Percentiles rank a stretch among this genome's conserved stretches.
These are phyloP conservation scores for Chlorociboria aeruginascens DNA, from an alignment of 495 filamentous ascomycete species.

Conservation along the genomic window DNA sequence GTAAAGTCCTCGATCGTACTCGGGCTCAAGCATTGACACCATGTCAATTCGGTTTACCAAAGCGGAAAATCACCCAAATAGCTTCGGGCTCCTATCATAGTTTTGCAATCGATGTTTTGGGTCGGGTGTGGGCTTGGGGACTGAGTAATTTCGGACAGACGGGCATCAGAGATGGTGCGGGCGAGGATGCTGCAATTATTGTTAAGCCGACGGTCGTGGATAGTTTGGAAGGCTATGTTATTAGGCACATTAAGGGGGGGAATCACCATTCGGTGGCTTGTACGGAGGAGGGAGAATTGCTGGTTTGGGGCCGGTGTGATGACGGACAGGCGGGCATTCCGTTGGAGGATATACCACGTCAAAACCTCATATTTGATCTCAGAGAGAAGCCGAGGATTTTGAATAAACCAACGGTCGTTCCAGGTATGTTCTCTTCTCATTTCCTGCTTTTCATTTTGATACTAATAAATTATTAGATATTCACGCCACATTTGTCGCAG, in stretches of 20 bases:
- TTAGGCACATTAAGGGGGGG: conserved; percentile 47
- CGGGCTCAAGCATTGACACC: conserved; percentile 37
- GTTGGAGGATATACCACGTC: conserved; percentile 31
- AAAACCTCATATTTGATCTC: conserved; percentile 48
- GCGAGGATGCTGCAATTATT: conserved; percentile 48
- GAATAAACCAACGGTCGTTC: conserved; percentile 33
- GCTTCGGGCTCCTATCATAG: conserved; percentile 53
- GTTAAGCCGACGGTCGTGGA: conserved; percentile 37
- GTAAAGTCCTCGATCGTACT: conserved; percentile 45
- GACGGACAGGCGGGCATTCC: conserved; percentile 48
- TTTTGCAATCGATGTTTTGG: conserved; percentile 65
- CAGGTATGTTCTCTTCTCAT: conserved; percentile 3
- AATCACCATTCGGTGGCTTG: conserved; percentile 54
- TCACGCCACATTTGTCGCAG: conserved; percentile 25
- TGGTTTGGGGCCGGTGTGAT: conserved; percentile 62
- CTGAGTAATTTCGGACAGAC: conserved; percentile 79
- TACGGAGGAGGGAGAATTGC: conserved; percentile 44
- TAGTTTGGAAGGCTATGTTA: conserved; percentile 37
- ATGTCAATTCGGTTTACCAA: conserved; percentile 51
- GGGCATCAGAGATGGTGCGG: conserved; percentile 32
- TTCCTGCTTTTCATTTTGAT: no score
- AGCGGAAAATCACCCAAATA: conserved; percentile 32
- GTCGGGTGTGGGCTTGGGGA: conserved; percentile 71
- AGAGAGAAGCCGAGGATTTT: conserved; percentile 33
- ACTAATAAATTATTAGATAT: not conserved